Percentiles rank a stretch among this genome's conserved stretches.
Evolutionary conservation across 75 land plant genomes (phyloP).

Genomic region (Azolla pinnata): DNA sequence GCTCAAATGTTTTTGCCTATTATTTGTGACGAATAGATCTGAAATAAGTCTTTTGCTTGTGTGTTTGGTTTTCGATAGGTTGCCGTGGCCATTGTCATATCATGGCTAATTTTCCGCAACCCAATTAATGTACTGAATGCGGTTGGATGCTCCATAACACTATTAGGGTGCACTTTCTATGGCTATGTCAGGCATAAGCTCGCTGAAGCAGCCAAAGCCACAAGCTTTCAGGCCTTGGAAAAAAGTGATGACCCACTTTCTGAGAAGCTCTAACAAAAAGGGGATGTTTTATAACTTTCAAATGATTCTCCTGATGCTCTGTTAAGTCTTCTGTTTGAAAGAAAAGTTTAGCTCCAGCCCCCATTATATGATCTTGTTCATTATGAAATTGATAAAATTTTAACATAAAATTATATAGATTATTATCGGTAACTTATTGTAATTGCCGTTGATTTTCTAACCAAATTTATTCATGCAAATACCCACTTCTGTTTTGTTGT

Average conservation of each 20-base stretch:
- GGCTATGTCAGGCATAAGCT: conserved; percentile 80
- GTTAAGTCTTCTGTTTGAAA: no score
- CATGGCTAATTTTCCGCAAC: conserved; percentile 84
- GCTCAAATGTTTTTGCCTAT: neutral
- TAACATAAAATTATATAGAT: no score
- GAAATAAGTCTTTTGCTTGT: no score
- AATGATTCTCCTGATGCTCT: no score
- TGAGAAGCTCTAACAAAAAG: neutral
- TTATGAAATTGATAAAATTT: no score
- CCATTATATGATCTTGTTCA: no score
- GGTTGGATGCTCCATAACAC: conserved; percentile 74
- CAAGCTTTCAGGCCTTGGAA: neutral
- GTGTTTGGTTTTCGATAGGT: conserved; percentile 38
- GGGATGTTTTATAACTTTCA: neutral
- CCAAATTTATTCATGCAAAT: no score
- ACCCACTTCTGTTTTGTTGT: no score
- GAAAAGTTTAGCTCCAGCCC: no score
- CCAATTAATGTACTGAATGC: conserved; percentile 82
- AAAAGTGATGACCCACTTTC: neutral
- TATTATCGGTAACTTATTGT: no score
- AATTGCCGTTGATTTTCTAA: no score
- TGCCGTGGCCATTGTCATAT: conserved; percentile 85
- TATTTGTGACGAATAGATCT: neutral
- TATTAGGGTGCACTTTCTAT: conserved; percentile 86
- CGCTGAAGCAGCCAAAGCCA: conserved; percentile 14